Evolutionary conservation across 768 basidiomycete species (phyloP).

Genomic region (Calocybe cyanea): DNA sequence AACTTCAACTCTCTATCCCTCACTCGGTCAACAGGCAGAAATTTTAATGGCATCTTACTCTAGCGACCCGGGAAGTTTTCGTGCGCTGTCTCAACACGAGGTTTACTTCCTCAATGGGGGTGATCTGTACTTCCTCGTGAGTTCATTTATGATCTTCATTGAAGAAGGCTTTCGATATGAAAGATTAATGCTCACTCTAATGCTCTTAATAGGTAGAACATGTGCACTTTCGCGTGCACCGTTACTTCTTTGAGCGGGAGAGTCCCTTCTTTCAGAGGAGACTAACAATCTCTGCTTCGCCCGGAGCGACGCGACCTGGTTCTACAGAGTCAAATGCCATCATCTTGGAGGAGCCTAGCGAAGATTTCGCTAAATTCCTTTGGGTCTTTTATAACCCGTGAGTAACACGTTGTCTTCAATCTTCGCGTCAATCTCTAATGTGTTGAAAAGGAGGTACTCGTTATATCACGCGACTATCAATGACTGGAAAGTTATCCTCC

Average conservation of each 20-base stretch:
- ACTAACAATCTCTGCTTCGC: conserved; percentile 27
- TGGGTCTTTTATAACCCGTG: conserved; percentile 59
- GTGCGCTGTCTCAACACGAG: conserved; percentile 24
- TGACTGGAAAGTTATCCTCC: conserved; percentile 57
- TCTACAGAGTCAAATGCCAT: conserved; percentile 38
- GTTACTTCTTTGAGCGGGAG: conserved; percentile 51
- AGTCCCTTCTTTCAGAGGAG: conserved; percentile 41
- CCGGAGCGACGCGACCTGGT: conserved; percentile 30
- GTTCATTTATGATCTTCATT: conserved; percentile 21
- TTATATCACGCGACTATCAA: conserved; percentile 46
- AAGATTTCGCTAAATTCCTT: conserved; percentile 42
- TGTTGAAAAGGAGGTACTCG: conserved; percentile 46
- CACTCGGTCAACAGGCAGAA: conserved; percentile 21
- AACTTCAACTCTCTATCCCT: conserved; percentile 17
- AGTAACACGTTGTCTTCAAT: conserved; percentile 18
- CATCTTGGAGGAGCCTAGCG: conserved; percentile 32
- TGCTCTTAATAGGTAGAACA: conserved; percentile 47
- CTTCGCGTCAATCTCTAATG: neutral
- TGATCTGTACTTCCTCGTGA: conserved; percentile 47
- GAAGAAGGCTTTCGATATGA: too few relatives aligned
- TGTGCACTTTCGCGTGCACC: conserved; percentile 48
- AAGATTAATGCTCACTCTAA: conserved; percentile 26
- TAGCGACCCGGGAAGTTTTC: conserved; percentile 17
- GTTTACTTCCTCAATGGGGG: conserved; percentile 50
- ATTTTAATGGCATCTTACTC: conserved; percentile 16